A percentile compares a stretch with the other conserved stretches of the same genome.
Conservation (phyloP, 768 basidiomycete genomes). For the Tylopilus felleus region DNA sequence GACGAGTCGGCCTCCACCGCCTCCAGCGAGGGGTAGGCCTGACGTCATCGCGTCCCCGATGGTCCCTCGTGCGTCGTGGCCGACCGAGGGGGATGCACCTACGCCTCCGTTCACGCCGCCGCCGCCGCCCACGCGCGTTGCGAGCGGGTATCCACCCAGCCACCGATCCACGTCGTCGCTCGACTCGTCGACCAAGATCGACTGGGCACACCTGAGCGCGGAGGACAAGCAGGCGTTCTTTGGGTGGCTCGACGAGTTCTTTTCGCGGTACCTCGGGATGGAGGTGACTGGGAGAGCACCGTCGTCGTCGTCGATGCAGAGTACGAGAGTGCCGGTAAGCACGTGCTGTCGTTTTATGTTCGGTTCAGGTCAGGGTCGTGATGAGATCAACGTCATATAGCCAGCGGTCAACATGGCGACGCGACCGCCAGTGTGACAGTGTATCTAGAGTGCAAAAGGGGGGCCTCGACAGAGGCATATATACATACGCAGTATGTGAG, state of each 20-base stretch:
- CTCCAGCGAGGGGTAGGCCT: slow-evolving; percentile 32
- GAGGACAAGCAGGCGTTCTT: slow-evolving; percentile 75
- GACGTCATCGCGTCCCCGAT: slow-evolving; percentile 7
- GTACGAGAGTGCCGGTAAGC: slow-evolving; percentile 16
- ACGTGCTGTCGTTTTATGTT: neutral
- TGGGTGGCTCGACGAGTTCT: slow-evolving; percentile 79
- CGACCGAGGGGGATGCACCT: neutral
- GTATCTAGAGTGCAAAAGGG: neutral
- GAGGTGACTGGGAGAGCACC: slow-evolving; percentile 7
- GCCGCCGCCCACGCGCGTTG: slow-evolving; percentile 26
- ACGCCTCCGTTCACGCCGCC: slow-evolving; percentile 18
- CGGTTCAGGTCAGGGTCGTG: neutral
- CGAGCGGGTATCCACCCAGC: slow-evolving; percentile 25
- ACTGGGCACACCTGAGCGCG: slow-evolving; percentile 65
- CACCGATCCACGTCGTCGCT: neutral
- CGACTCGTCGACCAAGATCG: slow-evolving; percentile 35
- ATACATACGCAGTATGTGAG: slow-evolving; percentile 16
- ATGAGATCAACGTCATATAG: slow-evolving; percentile 6
- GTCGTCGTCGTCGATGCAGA: neutral
- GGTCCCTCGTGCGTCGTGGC: slow-evolving; percentile 14
- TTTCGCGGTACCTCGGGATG: slow-evolving; percentile 44
- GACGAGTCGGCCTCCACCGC: slow-evolving; percentile 27
- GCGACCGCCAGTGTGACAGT: slow-evolving; percentile 15
- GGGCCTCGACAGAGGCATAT: slow-evolving; percentile 5
- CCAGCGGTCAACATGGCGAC: slow-evolving; percentile 21